phyloP scores from a whole-genome alignment of 164 flowering plant genomes.

The Dillenia suffruticosa region DNA sequence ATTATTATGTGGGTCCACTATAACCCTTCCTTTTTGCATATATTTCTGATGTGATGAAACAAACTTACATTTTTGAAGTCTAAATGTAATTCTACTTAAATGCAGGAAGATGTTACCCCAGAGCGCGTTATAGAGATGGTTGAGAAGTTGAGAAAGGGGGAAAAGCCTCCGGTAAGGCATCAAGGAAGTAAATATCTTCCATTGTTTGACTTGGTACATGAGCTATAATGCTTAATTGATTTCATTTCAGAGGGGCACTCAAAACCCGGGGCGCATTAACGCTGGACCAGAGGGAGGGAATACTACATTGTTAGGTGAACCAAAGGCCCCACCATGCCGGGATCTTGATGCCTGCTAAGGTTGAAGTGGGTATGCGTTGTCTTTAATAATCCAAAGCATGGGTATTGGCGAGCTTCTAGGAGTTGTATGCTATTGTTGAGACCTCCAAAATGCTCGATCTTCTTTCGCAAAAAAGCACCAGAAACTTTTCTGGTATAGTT shows the following conservation, averaged over 20 bases:
- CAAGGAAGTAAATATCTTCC: not conserved
- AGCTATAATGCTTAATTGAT: not conserved
- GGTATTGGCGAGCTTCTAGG: conserved; percentile 20
- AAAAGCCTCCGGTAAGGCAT: conserved; percentile 76
- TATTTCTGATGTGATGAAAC: not conserved
- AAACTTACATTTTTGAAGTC: conserved; percentile 1
- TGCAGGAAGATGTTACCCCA: conserved; percentile 96
- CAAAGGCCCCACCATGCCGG: conserved; percentile 90
- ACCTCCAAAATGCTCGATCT: conserved; percentile 2
- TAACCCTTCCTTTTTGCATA: not conserved
- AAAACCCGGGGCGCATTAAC: conserved; percentile 67
- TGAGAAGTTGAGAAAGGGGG: conserved; percentile 82
- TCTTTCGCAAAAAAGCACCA: not conserved
- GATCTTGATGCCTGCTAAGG: conserved; percentile 94
- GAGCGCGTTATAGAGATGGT: conserved; percentile 88
- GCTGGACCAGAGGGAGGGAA: conserved; percentile 97
- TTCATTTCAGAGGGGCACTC: conserved; percentile 83
- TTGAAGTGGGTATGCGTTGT: not conserved
- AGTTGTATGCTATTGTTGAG: conserved; percentile 10
- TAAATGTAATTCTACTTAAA: conserved; percentile 6
- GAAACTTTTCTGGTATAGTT: conserved; percentile 7
- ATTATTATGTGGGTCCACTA: conserved; percentile 66
- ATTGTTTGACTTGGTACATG: not conserved
- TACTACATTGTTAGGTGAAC: conserved; percentile 74
- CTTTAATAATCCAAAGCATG: conserved; percentile 37